These are phyloP conservation scores for Wallacemonas sp. DNA, from an alignment of 208 protist genomes.

Conservation along the genomic window DNA sequence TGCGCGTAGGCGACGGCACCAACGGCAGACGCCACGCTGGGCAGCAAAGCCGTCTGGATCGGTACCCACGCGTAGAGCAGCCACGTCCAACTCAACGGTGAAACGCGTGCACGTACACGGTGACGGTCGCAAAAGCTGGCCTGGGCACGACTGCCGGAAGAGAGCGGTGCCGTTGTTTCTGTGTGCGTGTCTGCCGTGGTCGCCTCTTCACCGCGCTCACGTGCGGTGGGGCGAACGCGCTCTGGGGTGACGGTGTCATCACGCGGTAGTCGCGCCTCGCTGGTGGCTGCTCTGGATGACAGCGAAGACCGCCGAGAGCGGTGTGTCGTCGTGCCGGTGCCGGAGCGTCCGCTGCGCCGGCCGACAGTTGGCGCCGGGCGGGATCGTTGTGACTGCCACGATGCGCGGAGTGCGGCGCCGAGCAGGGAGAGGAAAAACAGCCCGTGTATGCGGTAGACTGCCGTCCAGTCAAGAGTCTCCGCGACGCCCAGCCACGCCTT, in stretches of 20 bases:
- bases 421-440: neutral
- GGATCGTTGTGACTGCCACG: neutral
- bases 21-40: neutral
- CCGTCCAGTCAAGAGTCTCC: neutral
- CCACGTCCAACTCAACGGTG: neutral
- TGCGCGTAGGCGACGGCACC: neutral
- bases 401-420: neutral
- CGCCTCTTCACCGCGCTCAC: no score
- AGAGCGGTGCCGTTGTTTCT: no score
- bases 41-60: neutral
- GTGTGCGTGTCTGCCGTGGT: no score
- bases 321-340: no score
- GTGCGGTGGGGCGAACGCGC: neutral
- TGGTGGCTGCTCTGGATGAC: neutral
- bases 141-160: no score
- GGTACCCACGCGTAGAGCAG: neutral
- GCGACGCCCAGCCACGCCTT: neutral
- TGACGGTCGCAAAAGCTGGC: no score
- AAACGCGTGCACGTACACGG: neutral
- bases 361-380: no score
- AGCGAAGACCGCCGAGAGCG: neutral
- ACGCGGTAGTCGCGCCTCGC: no score
- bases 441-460: neutral
- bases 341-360: neutral
- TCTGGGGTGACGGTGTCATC: neutral